phyloP scores from a whole-genome alignment of 768 basidiomycete species.

The Termitomyces eurrhizus region DNA sequence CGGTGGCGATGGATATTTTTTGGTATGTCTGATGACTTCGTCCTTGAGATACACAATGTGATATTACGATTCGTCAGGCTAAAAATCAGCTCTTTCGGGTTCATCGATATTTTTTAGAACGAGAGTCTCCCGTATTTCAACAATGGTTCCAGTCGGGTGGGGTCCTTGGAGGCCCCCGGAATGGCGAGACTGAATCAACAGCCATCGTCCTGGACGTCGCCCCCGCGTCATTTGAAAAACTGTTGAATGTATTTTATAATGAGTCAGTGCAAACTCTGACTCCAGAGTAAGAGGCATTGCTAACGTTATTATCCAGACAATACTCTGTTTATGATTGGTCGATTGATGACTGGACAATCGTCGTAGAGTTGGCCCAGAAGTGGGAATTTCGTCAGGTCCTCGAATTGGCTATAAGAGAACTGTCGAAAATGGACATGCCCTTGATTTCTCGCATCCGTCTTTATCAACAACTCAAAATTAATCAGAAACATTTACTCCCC shows the following conservation, averaged over 20 bases:
- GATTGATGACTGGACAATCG: slow-evolving; percentile 47
- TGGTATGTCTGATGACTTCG: slow-evolving; percentile 32
- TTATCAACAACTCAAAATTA: slow-evolving; percentile 51
- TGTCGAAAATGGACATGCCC: slow-evolving; percentile 4
- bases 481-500: slow-evolving; percentile 42
- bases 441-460: slow-evolving; percentile 29
- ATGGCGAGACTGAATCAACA: slow-evolving; percentile 35
- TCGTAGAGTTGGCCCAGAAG: slow-evolving; percentile 47
- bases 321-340: slow-evolving; percentile 52
- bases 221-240: slow-evolving; percentile 34
- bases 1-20: slow-evolving; percentile 29
- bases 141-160: slow-evolving; percentile 24
- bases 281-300: background rate
- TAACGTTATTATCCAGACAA: slow-evolving; percentile 27
- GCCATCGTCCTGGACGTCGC: slow-evolving; percentile 37
- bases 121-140: slow-evolving; percentile 50
- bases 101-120: slow-evolving; percentile 58
- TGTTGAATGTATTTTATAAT: slow-evolving; percentile 57
- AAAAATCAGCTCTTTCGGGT: slow-evolving; percentile 53
- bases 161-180: slow-evolving; percentile 21
- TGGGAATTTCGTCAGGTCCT: slow-evolving; percentile 47
- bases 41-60: background rate
- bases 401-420: slow-evolving; percentile 44
- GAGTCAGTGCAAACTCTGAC: slow-evolving; percentile 28
- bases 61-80: slow-evolving; percentile 33